Base-by-base conservation (phyloP, 2,329 filamentous ascomycete genomes). In the Coniochaeta sp. region DNA sequence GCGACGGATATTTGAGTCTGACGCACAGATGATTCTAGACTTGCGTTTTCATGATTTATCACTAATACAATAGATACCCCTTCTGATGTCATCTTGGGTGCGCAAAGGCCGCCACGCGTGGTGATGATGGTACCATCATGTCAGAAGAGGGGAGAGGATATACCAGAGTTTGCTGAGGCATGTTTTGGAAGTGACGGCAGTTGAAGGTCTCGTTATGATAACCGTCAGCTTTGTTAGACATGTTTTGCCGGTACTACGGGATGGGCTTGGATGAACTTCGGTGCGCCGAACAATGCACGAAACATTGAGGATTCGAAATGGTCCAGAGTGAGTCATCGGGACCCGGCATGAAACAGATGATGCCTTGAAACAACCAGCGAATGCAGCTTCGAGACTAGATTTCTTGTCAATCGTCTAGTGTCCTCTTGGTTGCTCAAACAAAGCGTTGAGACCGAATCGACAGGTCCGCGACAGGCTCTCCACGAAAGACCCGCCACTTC, bases 281-380 rank as follows among this genome's bases (percentile, higher is more conserved):
- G n/a, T n/a, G n/a, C n/a, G n/a, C n/a, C n/a, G n/a, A n/a, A n/a
- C n/a, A n/a, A n/a, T n/a, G n/a, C n/a, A n/a, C n/a, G n/a, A n/a
- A n/a, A n/a, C n/a, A n/a, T n/a, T n/a, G n/a, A n/a, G n/a, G n/a
- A n/a, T n/a, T 35, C n/a, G n/a, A 35, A 13, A 35, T 14, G 32
- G 32, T 18, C 45, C 16, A 48, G 46, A 22, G 18, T 48, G 46
- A 48, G 46, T 48, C 46, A 32, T 22, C 31, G 24, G n/a, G 46
- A 9, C 5, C 2, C n/a, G 6, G 27, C 18, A 6, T 31, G 46
- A 48, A 30, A 48, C 46, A 22, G 26, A 20, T 13, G 28, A 48
- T 48, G n/a, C 18, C 7, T 20, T 48, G 46, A 33, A 48, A 48
- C 46, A 48, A 48, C 27, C 42, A 10, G 3, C 22, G 13, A 22